Conservation (phyloP, 495 filamentous ascomycete genomes). For the Penicillium flavigenum region DNA sequence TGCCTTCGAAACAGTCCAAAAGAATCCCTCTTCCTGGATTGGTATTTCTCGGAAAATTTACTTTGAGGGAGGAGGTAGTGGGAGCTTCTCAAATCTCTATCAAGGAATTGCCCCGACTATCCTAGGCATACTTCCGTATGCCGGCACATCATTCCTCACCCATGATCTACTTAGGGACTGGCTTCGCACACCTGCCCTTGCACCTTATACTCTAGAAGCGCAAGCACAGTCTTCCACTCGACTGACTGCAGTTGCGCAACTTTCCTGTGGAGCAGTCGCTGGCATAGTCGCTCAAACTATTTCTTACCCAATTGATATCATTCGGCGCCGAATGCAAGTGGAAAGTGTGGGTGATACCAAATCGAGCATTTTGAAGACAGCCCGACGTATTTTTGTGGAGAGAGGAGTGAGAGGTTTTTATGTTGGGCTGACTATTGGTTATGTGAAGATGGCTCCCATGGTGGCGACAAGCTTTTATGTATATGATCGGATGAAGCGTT, state of each 20-base stretch:
- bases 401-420: slow-evolving; percentile 77
- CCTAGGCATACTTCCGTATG: slow-evolving; percentile 89
- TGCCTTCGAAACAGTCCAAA: slow-evolving; percentile 70
- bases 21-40: slow-evolving; percentile 34
- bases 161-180: slow-evolving; percentile 80
- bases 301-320: slow-evolving; percentile 86
- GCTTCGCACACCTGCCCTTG: slow-evolving; percentile 56
- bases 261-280: slow-evolving; percentile 75
- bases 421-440: slow-evolving; percentile 87
- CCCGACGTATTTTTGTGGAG: slow-evolving; percentile 64
- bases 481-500: slow-evolving; percentile 60
- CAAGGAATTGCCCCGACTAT: slow-evolving; percentile 87
- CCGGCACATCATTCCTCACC: slow-evolving; percentile 87
- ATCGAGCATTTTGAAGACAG: slow-evolving; percentile 71
- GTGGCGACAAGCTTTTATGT: slow-evolving; percentile 69
- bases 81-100: slow-evolving; percentile 68
- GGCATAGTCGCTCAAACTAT: slow-evolving; percentile 82
- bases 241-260: slow-evolving; percentile 64
- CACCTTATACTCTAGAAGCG: slow-evolving; percentile 61
- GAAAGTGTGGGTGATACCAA: slow-evolving; percentile 84
- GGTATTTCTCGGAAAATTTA: slow-evolving; percentile 77
- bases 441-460: slow-evolving; percentile 88
- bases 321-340: slow-evolving; percentile 88
- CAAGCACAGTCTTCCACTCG: slow-evolving; percentile 49
- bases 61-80: slow-evolving; percentile 60